Base-by-base conservation (phyloP, 768 basidiomycete genomes). In the Phlebiopsis gigantea region DNA sequence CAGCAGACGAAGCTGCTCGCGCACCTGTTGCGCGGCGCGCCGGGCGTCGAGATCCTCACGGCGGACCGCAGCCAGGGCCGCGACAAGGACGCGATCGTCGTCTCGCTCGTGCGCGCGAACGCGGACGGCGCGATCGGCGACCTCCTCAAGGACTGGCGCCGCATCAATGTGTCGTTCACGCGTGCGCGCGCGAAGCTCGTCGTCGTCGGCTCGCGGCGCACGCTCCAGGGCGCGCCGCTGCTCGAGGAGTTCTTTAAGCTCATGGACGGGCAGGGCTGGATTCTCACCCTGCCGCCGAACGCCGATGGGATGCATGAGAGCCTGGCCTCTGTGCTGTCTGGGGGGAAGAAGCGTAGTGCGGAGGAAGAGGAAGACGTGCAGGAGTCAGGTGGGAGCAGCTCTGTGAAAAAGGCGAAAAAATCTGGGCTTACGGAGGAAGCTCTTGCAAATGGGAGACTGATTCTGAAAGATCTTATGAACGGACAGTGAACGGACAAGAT, bases 111-210 rank as follows among this genome's bases (percentile, higher is more conserved):
- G 5, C 77, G 93, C 57, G 92, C 91, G 0, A 98, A 99, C 63
- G 83, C 12, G 34, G 34, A 34, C 31, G 26, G 42, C 19, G 59
- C 96, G 94, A 79, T 93, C 25, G 97, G 97, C 8, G 94, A 98
- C 53, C 78, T 99, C 1, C 76, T 98, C 24, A 92, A 89, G 63
- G 97, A 99, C 68, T 98, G 96, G 95, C 79, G 97, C 34, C 73
- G 97, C 30, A 87, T 98, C 78, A 99, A 99, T 66, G 97, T 99
- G 17, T 89, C 93, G 6, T 93, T 98, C 69, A 98, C 96, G 0
- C 87, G 97, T 15, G 96, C 95, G 0, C 84, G 87, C 54, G 82
- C 83, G 30, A 99, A 99, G 73, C 75, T 99, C 2, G 77, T 98
- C 69, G 87, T 99, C 57, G 78, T 99, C 63, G 96, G 97, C 4